These are phyloP conservation scores for Alternaria brassicae DNA, from an alignment of 2,329 filamentous ascomycete genomes.

Conservation along the genomic window DNA sequence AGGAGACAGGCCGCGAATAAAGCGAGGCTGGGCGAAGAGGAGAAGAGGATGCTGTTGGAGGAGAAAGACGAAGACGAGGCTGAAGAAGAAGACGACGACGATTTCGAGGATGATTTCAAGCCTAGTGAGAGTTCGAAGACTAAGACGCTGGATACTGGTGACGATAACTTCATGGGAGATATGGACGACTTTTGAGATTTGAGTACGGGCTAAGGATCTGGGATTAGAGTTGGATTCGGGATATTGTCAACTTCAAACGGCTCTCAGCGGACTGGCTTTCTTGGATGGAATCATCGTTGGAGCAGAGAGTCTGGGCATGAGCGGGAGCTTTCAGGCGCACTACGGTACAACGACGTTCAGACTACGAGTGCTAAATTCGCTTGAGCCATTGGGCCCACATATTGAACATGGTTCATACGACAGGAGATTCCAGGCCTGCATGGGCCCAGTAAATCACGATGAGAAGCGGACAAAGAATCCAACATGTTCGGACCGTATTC, in stretches of 20 bases:
- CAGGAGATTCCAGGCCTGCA: neutral
- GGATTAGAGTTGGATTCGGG: neutral
- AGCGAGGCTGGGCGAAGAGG: constrained; percentile 34
- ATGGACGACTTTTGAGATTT: constrained; percentile 44
- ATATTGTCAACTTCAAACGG: neutral
- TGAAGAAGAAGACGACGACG: neutral
- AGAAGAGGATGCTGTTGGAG: constrained; percentile 29
- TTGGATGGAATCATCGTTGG: neutral
- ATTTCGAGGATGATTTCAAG: neutral
- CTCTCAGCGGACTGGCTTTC: neutral
- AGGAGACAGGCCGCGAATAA: constrained; percentile 45
- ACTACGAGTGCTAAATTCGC: neutral
- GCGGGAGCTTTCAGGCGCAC: neutral
- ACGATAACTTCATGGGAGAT: constrained; percentile 32
- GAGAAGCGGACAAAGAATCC: neutral
- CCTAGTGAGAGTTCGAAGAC: neutral
- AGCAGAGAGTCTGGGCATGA: neutral
- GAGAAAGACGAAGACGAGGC: constrained; percentile 16
- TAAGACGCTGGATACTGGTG: neutral
- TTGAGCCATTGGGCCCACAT: neutral
- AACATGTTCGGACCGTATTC: neutral
- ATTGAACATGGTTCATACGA: neutral
- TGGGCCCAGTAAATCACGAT: neutral
- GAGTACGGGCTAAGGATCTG: neutral
- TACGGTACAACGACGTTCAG: neutral